A percentile compares a stretch with the other conserved stretches of the same genome.
Conservation (phyloP, 2,329 filamentous ascomycete species). For the Alternaria sp. region DNA sequence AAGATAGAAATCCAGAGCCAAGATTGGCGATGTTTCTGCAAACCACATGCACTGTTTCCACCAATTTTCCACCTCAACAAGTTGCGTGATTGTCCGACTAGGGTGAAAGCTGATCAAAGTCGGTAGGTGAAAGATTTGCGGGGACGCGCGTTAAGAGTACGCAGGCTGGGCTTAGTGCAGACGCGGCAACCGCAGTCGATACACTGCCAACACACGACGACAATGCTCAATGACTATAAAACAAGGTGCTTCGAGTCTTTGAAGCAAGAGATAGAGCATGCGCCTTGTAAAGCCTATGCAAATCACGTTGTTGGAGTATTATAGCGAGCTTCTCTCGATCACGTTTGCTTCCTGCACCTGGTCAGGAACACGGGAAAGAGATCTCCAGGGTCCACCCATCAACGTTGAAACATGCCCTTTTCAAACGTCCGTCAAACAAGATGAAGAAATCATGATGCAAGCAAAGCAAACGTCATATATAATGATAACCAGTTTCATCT, state of each 20-base stretch:
- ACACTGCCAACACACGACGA: neutral
- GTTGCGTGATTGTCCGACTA: constrained; percentile 2
- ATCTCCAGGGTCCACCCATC: constrained; percentile 4
- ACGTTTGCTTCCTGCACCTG: neutral
- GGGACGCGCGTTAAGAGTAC: constrained; percentile 20
- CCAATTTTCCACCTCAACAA: neutral
- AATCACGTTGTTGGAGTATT: neutral
- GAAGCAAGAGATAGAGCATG: neutral
- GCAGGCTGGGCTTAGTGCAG: constrained; percentile 1
- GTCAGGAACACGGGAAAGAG: constrained; percentile 7
- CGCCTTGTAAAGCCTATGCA: neutral
- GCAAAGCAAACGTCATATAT: constrained; percentile 1
- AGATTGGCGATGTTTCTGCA: constrained; percentile 25
- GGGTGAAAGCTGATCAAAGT: constrained; percentile 4
- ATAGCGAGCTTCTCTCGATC: neutral
- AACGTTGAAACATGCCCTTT: neutral
- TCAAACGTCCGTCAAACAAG: constrained; percentile 3
- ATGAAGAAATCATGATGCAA: constrained; percentile 1
- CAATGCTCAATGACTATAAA: neutral
- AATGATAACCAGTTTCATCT: neutral
- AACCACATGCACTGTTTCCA: constrained; percentile 4
- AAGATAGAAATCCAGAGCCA: constrained; percentile 27
- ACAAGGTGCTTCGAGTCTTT: neutral
- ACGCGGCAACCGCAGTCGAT: neutral
- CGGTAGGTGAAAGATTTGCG: constrained; percentile 11